Percentiles rank a stretch among this genome's conserved stretches.
These are phyloP conservation scores for Asterochloris erici DNA, from an alignment of 139 green algal species.

Conservation along the genomic window DNA sequence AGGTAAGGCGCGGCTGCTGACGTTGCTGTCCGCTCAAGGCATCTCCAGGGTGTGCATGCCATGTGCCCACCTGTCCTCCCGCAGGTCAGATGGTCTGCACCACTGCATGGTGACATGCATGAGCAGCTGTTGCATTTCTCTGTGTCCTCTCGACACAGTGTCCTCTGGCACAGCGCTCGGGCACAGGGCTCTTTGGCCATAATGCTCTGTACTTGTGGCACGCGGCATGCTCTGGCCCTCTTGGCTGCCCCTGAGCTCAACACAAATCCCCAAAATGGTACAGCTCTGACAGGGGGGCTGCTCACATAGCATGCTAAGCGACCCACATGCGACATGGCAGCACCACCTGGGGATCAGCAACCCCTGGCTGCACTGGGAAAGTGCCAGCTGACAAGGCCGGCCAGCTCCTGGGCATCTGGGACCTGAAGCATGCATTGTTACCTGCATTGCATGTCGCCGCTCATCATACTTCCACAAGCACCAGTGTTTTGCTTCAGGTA, in stretches of 20 bases:
- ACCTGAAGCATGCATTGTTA: not conserved
- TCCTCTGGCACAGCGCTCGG: not conserved
- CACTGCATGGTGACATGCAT: not conserved
- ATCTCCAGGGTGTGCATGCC: not conserved
- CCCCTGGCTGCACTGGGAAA: no score
- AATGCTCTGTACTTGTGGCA: no score
- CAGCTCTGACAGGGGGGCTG: no score
- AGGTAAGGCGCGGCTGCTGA: conserved; percentile 61
- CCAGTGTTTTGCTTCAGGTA: conserved; percentile 50
- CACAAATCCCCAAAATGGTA: no score
- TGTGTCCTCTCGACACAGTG: not conserved
- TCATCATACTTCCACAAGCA: not conserved
- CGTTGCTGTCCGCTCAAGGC: not conserved
- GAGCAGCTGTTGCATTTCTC: not conserved
- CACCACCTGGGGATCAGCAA: no score
- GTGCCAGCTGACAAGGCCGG: no score
- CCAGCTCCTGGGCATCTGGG: not conserved
- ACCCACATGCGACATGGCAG: no score
- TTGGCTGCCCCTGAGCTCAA: no score
- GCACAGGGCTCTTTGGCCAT: no score
- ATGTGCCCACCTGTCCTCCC: not conserved
- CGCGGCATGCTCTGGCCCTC: no score
- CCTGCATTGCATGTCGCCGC: not conserved
- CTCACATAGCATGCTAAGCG: no score
- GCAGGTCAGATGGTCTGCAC: not conserved